Evolutionary conservation across 2,329 filamentous ascomycete species (phyloP).

Genomic region (Fusarium sp.): DNA sequence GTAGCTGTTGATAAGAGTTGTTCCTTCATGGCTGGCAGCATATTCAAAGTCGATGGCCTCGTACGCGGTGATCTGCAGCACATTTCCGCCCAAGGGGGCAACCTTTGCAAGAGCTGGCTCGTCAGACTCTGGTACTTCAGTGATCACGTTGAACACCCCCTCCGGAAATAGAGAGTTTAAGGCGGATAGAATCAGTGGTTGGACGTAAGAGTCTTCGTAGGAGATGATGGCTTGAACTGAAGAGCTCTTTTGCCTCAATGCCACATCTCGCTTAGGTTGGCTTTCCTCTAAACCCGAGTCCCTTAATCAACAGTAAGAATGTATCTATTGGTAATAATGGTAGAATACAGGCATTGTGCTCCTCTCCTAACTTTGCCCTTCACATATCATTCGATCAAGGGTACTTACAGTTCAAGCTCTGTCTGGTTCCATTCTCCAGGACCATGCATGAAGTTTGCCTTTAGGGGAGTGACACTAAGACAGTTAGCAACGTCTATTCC

Average conservation of each 20-base stretch:
- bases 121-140: conserved; percentile 53
- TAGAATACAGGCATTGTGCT: conserved; percentile 50
- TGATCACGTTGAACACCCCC: conserved; percentile 68
- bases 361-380: conserved; percentile 35
- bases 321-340: conserved; percentile 51
- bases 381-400: conserved; percentile 33
- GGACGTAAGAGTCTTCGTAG: conserved; percentile 91
- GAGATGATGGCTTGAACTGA: conserved; percentile 76
- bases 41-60: conserved; percentile 89
- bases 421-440: conserved; percentile 71
- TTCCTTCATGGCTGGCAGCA: conserved; percentile 71
- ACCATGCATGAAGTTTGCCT: conserved; percentile 91
- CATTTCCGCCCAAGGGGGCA: conserved; percentile 56
- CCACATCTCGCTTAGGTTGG: conserved; percentile 34
- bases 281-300: conserved; percentile 45
- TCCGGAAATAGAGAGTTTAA: conserved; percentile 72
- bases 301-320: conserved; percentile 54
- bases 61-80: conserved; percentile 88
- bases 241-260: conserved; percentile 39
- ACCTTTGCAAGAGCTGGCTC: conserved; percentile 55
- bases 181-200: conserved; percentile 84
- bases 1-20: conserved; percentile 86
- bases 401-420: conserved; percentile 87
- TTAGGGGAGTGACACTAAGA: conserved; percentile 85
- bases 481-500: conserved; percentile 15